These are phyloP conservation scores for Neckera pumila DNA, from an alignment of 225 moss, liverwort and hornwort species.

Conservation along the genomic window DNA sequence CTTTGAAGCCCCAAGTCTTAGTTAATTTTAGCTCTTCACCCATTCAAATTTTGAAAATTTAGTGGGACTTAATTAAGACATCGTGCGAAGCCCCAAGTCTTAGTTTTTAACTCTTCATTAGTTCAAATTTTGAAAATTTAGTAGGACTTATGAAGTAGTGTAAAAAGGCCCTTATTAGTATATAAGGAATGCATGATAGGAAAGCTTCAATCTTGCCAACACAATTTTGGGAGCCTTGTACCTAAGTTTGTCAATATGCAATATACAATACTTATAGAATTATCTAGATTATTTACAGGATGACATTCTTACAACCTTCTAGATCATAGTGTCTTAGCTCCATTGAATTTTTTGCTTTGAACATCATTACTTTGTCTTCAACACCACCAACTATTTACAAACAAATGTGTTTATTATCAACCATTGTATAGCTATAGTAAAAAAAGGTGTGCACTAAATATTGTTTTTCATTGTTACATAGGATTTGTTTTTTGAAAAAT, in stretches of 20 bases:
- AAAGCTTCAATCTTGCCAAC: accelerated
- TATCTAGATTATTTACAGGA: neutral
- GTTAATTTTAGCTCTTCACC: no score
- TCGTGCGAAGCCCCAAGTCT: no score
- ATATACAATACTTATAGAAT: neutral
- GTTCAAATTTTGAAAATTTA: neutral
- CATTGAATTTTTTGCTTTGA: neutral
- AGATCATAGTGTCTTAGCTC: neutral
- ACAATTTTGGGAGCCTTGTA: neutral
- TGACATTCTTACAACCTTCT: neutral
- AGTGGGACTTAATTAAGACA: no score
- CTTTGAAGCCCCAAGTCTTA: no score
- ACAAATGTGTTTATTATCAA: neutral
- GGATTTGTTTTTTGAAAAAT: accelerated
- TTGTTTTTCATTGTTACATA: neutral
- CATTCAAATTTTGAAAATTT: neutral
- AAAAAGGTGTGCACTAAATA: neutral
- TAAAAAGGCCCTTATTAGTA: neutral
- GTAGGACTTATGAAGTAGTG: accelerated
- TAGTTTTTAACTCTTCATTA: no score
- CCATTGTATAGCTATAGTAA: neutral
- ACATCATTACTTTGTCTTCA: neutral
- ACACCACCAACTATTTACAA: neutral
- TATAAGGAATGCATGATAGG: neutral
- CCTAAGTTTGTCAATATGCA: neutral